Evolutionary conservation across 2,329 filamentous ascomycete genomes (phyloP).

Genomic region (Calonectria montana): DNA sequence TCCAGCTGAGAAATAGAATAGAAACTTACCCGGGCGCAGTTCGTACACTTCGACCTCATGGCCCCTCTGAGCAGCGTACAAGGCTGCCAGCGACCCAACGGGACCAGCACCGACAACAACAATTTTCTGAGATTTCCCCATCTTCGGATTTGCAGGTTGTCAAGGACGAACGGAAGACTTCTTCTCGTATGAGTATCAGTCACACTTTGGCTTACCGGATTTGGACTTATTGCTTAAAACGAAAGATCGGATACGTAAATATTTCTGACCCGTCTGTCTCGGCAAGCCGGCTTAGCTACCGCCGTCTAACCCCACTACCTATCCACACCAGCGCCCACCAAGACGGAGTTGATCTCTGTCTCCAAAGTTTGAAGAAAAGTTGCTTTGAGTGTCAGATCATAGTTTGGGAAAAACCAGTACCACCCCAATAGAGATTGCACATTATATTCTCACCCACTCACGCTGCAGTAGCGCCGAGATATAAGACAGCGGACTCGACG

Average conservation of each 20-base stretch:
- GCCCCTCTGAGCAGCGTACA: conserved; percentile 91
- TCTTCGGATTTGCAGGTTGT: conserved; percentile 39
- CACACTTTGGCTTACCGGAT: conserved; percentile 9
- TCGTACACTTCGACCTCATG: conserved; percentile 96
- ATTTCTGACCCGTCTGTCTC: neutral
- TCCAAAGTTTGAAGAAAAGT: conserved; percentile 26
- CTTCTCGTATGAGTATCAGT: conserved; percentile 14
- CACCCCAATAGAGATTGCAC: neutral
- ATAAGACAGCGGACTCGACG: neutral
- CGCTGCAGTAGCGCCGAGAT: neutral
- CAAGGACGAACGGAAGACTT: conserved; percentile 39
- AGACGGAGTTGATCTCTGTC: conserved; percentile 33
- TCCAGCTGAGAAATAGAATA: conserved; percentile 17
- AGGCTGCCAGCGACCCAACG: conserved; percentile 88
- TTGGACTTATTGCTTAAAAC: neutral
- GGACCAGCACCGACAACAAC: conserved; percentile 93
- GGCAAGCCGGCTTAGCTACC: neutral
- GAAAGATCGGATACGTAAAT: neutral
- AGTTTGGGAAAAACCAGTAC: neutral
- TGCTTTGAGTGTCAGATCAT: neutral
- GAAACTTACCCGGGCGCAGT: conserved; percentile 81
- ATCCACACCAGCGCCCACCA: conserved; percentile 25
- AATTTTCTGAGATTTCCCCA: conserved; percentile 69
- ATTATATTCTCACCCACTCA: neutral
- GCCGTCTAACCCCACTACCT: conserved; percentile 24